Evolutionary conservation across 768 basidiomycete species (phyloP).

Genomic region (Rhodotorula babjevae): DNA sequence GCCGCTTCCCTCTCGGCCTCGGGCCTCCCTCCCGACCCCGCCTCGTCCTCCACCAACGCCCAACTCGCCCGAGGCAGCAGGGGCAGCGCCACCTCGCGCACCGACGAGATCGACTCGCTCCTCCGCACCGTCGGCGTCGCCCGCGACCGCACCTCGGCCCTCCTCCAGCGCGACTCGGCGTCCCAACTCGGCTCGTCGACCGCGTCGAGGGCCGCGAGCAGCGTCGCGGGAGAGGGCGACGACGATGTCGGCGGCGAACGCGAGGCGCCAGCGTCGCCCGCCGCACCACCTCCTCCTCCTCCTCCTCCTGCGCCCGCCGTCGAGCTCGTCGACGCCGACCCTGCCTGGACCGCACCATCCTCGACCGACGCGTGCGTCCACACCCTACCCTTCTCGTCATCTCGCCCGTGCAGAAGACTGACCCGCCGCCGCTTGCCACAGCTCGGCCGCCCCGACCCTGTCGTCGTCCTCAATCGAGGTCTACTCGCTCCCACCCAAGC

Average conservation of each 20-base stretch:
- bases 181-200: background rate
- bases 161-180: background rate
- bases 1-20: constrained; percentile 6
- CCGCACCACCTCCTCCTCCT: background rate
- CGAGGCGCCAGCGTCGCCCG: no score
- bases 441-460: background rate
- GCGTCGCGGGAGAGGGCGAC: background rate
- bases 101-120: constrained; percentile 32
- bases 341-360: background rate
- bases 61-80: background rate
- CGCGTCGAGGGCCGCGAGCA: background rate
- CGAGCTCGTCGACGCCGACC: background rate
- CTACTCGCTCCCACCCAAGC: constrained; percentile 15
- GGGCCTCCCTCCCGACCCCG: background rate
- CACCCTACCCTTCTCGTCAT: background rate
- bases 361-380: background rate
- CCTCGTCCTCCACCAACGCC: background rate
- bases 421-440: background rate
- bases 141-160: background rate
- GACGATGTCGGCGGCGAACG: background rate
- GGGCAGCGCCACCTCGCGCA: constrained; percentile 4
- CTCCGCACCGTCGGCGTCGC: constrained; percentile 25
- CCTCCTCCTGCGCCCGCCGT: background rate
- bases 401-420: no score
- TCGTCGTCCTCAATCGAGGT: constrained; percentile 12